phyloP scores from a whole-genome alignment of 768 basidiomycete genomes.

The Amanita subjunquillea region DNA sequence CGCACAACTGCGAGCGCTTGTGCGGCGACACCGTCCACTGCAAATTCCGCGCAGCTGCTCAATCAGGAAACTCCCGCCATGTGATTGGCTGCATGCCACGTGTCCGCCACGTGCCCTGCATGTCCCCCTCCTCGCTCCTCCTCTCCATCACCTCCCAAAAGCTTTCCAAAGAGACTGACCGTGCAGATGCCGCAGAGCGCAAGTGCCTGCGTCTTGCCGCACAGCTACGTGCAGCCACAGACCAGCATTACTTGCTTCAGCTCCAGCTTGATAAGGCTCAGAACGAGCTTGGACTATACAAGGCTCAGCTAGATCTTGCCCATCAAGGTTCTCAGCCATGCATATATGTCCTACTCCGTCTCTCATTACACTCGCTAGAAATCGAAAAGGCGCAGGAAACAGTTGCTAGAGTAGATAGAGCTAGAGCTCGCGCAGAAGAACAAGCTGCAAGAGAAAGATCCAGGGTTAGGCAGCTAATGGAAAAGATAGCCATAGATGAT shows the following conservation, averaged over 20 bases:
- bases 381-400: conserved; percentile 45
- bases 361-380: conserved; percentile 18
- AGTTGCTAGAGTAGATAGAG: conserved; percentile 35
- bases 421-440: conserved; percentile 39
- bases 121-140: background rate
- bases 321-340: conserved; percentile 29
- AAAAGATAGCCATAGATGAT: conserved; percentile 34
- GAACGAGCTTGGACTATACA: conserved; percentile 47
- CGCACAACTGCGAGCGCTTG: background rate
- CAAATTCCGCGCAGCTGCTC: background rate
- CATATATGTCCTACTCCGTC: background rate
- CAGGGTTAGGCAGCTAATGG: conserved; percentile 31
- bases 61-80: conserved; percentile 1
- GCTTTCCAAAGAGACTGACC: conserved; percentile 23
- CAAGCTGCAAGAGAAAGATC: conserved; percentile 34
- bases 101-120: background rate
- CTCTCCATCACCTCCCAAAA: conserved; percentile 5
- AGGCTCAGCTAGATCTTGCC: conserved; percentile 45
- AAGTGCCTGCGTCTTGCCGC: conserved; percentile 21
- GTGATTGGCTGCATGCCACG: conserved; percentile 2
- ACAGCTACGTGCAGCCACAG: conserved; percentile 20
- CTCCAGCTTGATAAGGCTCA: conserved; percentile 19
- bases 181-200: conserved; percentile 27
- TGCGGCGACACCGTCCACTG: background rate
- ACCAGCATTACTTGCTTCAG: conserved; percentile 19